phyloP scores from a whole-genome alignment of 1,284 basidiomycete species.

The Naganishia cerealis region DNA sequence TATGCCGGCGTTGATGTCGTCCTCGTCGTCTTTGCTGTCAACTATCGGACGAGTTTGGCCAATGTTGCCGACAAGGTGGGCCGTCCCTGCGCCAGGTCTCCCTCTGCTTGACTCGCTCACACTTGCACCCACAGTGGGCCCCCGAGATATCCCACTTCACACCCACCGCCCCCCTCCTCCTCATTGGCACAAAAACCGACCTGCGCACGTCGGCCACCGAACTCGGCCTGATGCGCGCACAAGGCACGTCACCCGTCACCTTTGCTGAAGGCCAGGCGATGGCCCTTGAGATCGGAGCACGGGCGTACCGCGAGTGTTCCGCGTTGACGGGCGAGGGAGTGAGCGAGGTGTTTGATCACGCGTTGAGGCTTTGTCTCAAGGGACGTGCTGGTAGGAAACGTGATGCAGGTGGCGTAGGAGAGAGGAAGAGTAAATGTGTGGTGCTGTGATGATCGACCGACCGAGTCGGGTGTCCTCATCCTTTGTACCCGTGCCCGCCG shows the following conservation, averaged over 20 bases:
- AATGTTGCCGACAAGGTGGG: conserved; percentile 79
- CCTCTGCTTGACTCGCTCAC: too few species aligned
- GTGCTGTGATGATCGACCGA: conserved; percentile 61
- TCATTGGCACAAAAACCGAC: conserved; percentile 93
- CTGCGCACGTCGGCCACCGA: conserved; percentile 83
- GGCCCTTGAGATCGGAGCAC: conserved; percentile 89
- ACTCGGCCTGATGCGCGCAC: conserved; percentile 84
- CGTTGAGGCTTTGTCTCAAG: conserved; percentile 52
- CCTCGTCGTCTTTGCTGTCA: conserved; percentile 93
- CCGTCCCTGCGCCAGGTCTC: conserved; percentile 34
- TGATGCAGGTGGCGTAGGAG: conserved; percentile 65
- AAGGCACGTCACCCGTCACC: conserved; percentile 81
- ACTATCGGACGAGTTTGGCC: conserved; percentile 88
- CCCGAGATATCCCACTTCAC: conserved; percentile 98
- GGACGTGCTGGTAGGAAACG: conserved; percentile 49
- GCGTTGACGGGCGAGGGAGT: conserved; percentile 88
- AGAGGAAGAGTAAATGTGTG: conserved; percentile 73
- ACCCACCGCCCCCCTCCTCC: conserved; percentile 84
- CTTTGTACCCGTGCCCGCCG: background rate
- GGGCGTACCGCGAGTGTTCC: conserved; percentile 85
- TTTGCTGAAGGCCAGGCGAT: conserved; percentile 74
- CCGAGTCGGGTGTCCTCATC: too few species aligned
- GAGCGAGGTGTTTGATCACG: conserved; percentile 87
- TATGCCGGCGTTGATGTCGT: conserved; percentile 97
- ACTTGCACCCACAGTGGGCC: conserved; percentile 81